These are phyloP conservation scores for Lepraria neglecta DNA, from an alignment of 495 filamentous ascomycete genomes.

Conservation along the genomic window DNA sequence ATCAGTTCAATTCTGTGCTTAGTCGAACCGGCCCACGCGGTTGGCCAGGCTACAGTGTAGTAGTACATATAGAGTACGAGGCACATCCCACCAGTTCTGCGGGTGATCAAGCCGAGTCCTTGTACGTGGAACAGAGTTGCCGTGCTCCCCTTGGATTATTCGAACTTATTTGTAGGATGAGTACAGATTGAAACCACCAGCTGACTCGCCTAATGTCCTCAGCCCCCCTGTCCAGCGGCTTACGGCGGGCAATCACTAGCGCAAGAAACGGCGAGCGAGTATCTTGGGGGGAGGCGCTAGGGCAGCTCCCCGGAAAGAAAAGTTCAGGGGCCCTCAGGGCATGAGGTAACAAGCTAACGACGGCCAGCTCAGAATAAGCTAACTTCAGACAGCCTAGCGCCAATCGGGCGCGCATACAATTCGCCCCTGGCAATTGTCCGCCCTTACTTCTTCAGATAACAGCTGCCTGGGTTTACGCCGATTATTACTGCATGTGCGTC, in stretches of 20 bases:
- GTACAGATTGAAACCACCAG: constrained; percentile 6
- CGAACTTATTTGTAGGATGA: constrained; percentile 7
- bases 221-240: not conserved
- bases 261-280: constrained; percentile 6
- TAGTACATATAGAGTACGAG: constrained; percentile 4
- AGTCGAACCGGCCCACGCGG: constrained; percentile 3
- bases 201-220: constrained; percentile 6
- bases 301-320: not conserved
- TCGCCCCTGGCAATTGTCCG: constrained; percentile 6
- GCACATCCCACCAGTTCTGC: constrained; percentile 5
- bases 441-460: constrained; percentile 6
- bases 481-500: constrained; percentile 8
- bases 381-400: constrained; percentile 6
- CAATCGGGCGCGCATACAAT: constrained; percentile 5
- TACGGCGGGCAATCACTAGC: constrained; percentile 4
- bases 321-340: constrained; percentile 2
- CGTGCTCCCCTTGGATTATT: constrained; percentile 4
- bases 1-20: constrained; percentile 4
- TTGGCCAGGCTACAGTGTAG: constrained; percentile 5
- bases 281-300: too few species aligned
- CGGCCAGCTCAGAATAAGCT: not conserved
- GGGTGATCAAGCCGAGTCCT: constrained; percentile 6
- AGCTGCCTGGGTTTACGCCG: constrained; percentile 5
- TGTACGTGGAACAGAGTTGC: constrained; percentile 6
- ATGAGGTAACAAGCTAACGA: constrained; percentile 5